Percentiles rank a stretch among this genome's conserved stretches.
Evolutionary conservation across 805 yeast genomes (phyloP).

Genomic region (Candida chauliodis): DNA sequence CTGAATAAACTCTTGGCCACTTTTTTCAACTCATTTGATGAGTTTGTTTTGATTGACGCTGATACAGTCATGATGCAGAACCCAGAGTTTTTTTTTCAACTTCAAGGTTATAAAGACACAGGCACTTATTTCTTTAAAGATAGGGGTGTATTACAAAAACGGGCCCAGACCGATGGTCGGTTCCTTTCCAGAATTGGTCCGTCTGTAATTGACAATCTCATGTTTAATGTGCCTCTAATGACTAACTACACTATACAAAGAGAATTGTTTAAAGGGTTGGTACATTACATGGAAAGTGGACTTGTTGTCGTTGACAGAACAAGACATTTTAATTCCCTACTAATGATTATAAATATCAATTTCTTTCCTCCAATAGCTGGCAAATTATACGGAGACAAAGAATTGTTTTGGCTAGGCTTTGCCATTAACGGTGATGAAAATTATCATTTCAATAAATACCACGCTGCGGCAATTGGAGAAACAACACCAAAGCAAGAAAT

Average conservation of each 20-base stretch:
- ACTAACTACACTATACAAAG: constrained; percentile 27
- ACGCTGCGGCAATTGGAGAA: constrained; percentile 28
- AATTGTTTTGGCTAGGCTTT: constrained; percentile 28
- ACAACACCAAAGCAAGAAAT: constrained; percentile 26
- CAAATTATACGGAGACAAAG: constrained; percentile 28
- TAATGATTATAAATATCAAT: constrained; percentile 27
- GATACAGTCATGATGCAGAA: constrained; percentile 39
- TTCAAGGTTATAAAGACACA: constrained; percentile 25
- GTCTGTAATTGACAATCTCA: constrained; percentile 19
- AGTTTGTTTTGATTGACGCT: constrained; percentile 52
- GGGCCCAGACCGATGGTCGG: constrained; percentile 19
- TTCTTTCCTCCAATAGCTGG: constrained; percentile 16
- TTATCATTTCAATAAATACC: constrained; percentile 20
- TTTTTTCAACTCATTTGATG: constrained; percentile 55
- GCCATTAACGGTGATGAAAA: constrained; percentile 25
- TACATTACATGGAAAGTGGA: constrained; percentile 35
- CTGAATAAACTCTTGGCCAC: constrained; percentile 51
- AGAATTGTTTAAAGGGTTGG: constrained; percentile 35
- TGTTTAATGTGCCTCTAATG: constrained; percentile 34
- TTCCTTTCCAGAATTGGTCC: constrained; percentile 25
- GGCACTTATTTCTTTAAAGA: constrained; percentile 36
- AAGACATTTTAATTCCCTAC: constrained; percentile 22
- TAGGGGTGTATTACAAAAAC: constrained; percentile 22
- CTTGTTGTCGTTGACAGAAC: constrained; percentile 22
- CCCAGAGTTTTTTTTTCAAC: constrained; percentile 27